These are phyloP conservation scores for Hypholoma sublateritium DNA, from an alignment of 768 basidiomycete species.

Conservation along the genomic window DNA sequence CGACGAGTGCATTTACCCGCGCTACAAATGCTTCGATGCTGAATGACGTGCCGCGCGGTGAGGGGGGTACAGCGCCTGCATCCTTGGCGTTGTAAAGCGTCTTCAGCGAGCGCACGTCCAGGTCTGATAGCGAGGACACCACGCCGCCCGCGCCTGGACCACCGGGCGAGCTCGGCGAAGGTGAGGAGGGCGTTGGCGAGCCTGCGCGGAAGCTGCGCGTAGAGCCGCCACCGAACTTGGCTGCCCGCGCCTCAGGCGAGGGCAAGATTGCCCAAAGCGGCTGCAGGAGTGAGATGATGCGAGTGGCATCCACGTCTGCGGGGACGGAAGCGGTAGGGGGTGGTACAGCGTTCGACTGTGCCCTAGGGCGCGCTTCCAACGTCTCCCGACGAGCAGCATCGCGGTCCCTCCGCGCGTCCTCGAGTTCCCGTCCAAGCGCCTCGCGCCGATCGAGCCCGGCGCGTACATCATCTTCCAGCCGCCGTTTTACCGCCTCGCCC, in stretches of 20 bases:
- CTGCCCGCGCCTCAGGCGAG: constrained; percentile 77
- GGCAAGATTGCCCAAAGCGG: constrained; percentile 84
- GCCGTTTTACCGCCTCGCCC: constrained; percentile 44
- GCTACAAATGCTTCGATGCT: constrained; percentile 74
- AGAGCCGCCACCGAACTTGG: constrained; percentile 45
- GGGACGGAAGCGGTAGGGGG: neutral
- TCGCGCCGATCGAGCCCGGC: constrained; percentile 47
- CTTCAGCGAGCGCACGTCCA: constrained; percentile 88
- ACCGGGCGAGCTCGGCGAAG: constrained; percentile 9
- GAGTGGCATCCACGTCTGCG: constrained; percentile 41
- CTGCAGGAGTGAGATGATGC: constrained; percentile 60
- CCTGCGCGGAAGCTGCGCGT: constrained; percentile 50
- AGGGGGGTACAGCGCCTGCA: constrained; percentile 17
- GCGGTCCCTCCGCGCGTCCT: constrained; percentile 49
- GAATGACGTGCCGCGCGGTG: constrained; percentile 37
- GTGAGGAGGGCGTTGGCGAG: constrained; percentile 41
- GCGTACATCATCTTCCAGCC: constrained; percentile 51
- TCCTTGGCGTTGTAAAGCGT: constrained; percentile 58
- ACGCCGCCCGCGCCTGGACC: constrained; percentile 9
- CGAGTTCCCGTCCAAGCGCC: constrained; percentile 48
- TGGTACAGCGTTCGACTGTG: neutral
- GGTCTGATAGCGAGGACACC: constrained; percentile 66
- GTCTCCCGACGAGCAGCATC: constrained; percentile 36
- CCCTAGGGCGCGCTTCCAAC: neutral
- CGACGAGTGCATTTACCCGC: constrained; percentile 77